A percentile compares a stretch with the other conserved stretches of the same genome.
These are phyloP conservation scores for Chalara sp. DNA, from an alignment of 2,329 filamentous ascomycete species.

Conservation along the genomic window DNA sequence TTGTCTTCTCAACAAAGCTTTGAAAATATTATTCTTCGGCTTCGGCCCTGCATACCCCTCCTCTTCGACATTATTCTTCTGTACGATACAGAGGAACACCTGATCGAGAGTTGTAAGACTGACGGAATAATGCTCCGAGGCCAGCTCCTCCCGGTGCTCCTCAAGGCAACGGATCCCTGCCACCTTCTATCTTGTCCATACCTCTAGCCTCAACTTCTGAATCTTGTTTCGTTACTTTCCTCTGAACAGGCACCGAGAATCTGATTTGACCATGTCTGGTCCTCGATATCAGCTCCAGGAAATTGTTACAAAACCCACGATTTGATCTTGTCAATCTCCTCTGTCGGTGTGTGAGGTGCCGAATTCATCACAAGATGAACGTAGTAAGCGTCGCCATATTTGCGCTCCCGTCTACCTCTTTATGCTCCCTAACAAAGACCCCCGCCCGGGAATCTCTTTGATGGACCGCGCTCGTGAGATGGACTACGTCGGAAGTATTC, in stretches of 20 bases:
- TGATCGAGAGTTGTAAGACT: constrained; percentile 83
- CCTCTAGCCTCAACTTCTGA: too few relatives aligned
- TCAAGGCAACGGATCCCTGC: too few relatives aligned
- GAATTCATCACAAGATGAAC: constrained; percentile 72
- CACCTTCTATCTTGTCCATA: too few relatives aligned
- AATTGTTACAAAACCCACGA: constrained; percentile 59
- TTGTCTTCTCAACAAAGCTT: background rate
- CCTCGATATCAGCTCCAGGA: constrained; percentile 60
- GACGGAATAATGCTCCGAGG: constrained; percentile 81
- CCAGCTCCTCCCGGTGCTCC: constrained; percentile 58
- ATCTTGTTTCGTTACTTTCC: too few relatives aligned
- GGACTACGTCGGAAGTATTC: constrained; percentile 17
- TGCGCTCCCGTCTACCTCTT: too few relatives aligned
- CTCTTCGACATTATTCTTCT: constrained; percentile 72
- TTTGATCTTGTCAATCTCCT: constrained; percentile 61
- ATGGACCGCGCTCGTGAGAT: too few relatives aligned
- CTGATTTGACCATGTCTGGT: constrained; percentile 76
- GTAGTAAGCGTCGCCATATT: constrained; percentile 73
- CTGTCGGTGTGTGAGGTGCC: constrained; percentile 64
- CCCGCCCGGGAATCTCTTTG: constrained; percentile 19
- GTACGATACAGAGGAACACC: constrained; percentile 82
- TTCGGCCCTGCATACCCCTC: constrained; percentile 53
- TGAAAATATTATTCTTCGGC: constrained; percentile 7
- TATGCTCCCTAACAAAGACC: constrained; percentile 35
- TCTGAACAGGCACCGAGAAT: constrained; percentile 70